Conservation (phyloP, 345 rosid species). For the Eucalyptus dawsonii region DNA sequence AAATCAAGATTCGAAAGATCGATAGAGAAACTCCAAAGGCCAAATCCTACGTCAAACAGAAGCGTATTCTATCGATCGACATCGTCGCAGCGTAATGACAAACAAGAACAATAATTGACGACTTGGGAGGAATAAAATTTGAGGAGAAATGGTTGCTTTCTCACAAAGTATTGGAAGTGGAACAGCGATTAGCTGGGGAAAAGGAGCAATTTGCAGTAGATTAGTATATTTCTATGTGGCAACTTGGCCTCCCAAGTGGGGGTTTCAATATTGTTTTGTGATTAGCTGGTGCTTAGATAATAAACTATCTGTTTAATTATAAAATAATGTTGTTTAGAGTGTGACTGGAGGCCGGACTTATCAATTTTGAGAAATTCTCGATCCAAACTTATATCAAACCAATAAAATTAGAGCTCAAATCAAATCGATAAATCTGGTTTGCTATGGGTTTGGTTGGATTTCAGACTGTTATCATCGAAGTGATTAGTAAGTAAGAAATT, state of each 20-base stretch:
- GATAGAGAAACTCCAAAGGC: not conserved
- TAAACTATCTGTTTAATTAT: not conserved
- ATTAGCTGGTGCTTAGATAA: not conserved
- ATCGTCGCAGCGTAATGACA: not conserved
- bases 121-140: not conserved
- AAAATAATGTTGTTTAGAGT: not conserved
- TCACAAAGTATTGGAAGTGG: not conserved
- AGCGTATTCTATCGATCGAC: not conserved
- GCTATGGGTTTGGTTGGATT: not conserved
- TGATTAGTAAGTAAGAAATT: not conserved
- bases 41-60: not conserved
- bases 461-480: rapidly evolving
- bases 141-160: not conserved
- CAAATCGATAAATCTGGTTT: not conserved
- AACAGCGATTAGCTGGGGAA: not conserved
- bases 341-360: rapidly evolving
- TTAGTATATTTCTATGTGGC: not conserved
- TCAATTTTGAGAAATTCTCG: not conserved
- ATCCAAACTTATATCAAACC: not conserved
- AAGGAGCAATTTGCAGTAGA: not conserved
- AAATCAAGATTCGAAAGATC: not conserved
- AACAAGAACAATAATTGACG: not conserved
- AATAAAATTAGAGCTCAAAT: not conserved
- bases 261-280: not conserved
- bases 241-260: not conserved